Base-by-base conservation (phyloP, 1,284 basidiomycete species). In the Boletellus deceptivus region DNA sequence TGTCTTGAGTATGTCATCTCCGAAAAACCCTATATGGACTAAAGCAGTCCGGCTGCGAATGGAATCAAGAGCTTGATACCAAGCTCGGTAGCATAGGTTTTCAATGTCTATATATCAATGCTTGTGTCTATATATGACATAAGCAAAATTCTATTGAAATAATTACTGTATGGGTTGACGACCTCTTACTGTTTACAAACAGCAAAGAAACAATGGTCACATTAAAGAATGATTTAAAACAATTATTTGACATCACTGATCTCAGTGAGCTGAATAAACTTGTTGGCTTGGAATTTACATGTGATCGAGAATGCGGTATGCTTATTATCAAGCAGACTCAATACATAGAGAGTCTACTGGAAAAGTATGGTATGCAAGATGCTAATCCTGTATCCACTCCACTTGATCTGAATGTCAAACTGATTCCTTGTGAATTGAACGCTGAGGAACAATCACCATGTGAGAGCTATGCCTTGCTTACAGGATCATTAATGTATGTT, bases 11-110 rank as follows among this genome's bases (percentile, higher is more conserved):
- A 20, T 64, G 61, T 9, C 17, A 4, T 4, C 29, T 69, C 5
- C 48, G 56, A 1, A 58, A 60, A 27, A 55, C 49, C n/a, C 3
- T 69, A 0, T 64, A 69, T 22, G 56, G 69, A 8, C 48, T 71
- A 0, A 65, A 65, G 25, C 70, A 70, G 29, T 58, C 65, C 0
- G 57, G 61, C 0, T 47, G 16, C 0, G 45, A 60, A 37, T 70
- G 65, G 61, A 63, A 70, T 20, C 13, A 50, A 10, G 35, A 53
- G 7, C 20, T 63, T 0, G 13, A 57, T 33, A 3, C 1, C 0
- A 17, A 40, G 6, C 13, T 56, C 6, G 24, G 3, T 2, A 7
- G 16, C 0, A 3, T 7, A 43, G 25, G 29, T 2, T 46, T 49
- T 1, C 3, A 4, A 6, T 4, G 13, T 0, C 9, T 48, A 4